These are phyloP conservation scores for Lichtheimia corymbifera DNA, from an alignment of 371 early-diverging fungal genomes.

Conservation along the genomic window DNA sequence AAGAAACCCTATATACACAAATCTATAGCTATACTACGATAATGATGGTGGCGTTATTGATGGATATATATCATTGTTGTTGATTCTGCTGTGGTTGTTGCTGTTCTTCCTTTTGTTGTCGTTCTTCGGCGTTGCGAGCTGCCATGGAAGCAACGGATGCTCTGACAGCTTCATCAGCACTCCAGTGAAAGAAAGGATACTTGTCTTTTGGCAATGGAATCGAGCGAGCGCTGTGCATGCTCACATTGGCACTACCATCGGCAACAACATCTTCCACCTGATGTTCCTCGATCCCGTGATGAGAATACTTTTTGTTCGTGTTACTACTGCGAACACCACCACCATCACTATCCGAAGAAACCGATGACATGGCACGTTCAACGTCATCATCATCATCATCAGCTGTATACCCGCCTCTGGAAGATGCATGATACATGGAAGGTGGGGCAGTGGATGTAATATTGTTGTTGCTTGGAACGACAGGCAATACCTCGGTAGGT, in stretches of 20 bases:
- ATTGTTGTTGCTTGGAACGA: not conserved
- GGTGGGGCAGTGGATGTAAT: not conserved
- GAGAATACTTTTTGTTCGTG: not conserved
- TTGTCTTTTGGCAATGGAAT: slow-evolving; percentile 38
- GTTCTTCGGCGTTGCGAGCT: not conserved
- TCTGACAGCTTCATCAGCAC: slow-evolving; percentile 46
- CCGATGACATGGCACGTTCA: too few species aligned
- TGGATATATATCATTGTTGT: not conserved
- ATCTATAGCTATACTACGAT: too few species aligned
- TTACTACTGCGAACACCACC: not conserved
- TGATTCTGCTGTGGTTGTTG: not conserved
- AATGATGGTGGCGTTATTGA: not conserved
- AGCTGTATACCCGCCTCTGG: too few species aligned
- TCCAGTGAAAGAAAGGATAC: slow-evolving; percentile 57
- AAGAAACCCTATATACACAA: too few species aligned
- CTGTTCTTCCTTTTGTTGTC: not conserved
- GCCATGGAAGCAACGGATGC: slow-evolving; percentile 23
- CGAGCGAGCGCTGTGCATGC: too few species aligned
- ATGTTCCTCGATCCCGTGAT: slow-evolving; percentile 2
- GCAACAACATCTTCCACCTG: slow-evolving; percentile 21
- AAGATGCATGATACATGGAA: too few species aligned
- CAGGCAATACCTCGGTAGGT: not conserved
- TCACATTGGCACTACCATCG: too few species aligned
- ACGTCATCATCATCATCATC: too few species aligned
- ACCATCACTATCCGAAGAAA: not conserved